Base-by-base conservation (phyloP, 2,329 filamentous ascomycete species). In the Cadophora malorum region DNA sequence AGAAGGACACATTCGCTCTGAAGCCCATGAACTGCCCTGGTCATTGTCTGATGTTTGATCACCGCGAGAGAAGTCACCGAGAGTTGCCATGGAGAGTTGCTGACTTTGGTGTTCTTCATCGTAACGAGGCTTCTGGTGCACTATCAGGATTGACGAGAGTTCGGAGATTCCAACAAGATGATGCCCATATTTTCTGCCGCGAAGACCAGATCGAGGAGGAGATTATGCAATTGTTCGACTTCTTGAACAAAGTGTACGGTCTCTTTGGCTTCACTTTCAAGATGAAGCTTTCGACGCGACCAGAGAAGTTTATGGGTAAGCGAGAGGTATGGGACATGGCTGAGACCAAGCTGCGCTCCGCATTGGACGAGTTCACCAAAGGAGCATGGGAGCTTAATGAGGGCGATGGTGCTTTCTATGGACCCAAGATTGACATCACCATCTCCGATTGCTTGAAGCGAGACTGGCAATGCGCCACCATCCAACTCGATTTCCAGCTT, bases 11-110 rank as follows among this genome's bases (percentile, higher is more conserved):
- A 72, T 94, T 90, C 83, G 94, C 90, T 19, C 83, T 98, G 63
- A 98, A 98, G 83, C 95, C 95, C 33, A 98, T 98, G 96, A 98
- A 98, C 83, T 99, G 96, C 81, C 96, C 96, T 4, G 94, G 94
- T 33, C 95, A 98, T 81, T 96, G 92, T 80, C 83, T 96, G 72
- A 91, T 97, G 76, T 97, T 97, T 79, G 88, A 86, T 61, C 91
- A 95, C 79, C 88, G 91, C 64, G 91, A 93, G 77, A 88, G 93
- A 75, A 96, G 91, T 80, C 97, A 98, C 80, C 86, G 91, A 76
- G 94, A 98, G 75, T 83, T 99, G 67, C 96, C 96, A 33, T 90
- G 96, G 81, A 88, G 96, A 76, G 91, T 97, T 81, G 95, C 96
- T 63, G 96, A 99, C 79, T 98, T 98, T 80, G 95, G 95, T 79